Base-by-base conservation (phyloP, 352 stramenopile species). In the Globisporangium carolinianum region DNA sequence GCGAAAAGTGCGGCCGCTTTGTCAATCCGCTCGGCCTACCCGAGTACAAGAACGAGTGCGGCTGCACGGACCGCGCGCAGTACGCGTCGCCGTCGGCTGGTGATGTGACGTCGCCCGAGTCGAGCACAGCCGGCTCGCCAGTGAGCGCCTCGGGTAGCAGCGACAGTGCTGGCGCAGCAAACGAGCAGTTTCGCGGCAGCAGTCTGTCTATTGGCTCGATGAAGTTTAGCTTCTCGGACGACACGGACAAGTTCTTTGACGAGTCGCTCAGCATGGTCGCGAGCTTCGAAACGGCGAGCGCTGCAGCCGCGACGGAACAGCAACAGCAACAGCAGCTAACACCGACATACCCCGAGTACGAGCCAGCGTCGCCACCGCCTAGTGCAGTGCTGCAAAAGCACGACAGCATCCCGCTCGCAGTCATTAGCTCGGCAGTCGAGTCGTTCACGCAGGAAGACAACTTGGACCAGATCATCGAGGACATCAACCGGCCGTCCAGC, bases 391-490 rank as follows among this genome's bases (percentile, higher is more conserved):
- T 55, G 2, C 61, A 77, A 51, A 87, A 83, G 60, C 68, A 70
- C 14, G 79, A 90, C 57, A 90, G 76, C 57, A 65, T 90, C n/a
- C 77, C 82, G 5, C 77, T 92, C 50, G 75, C 70, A 3, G 69
- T 83, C 42, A 87, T 87, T 50, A 77, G 65, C 55, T 83, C 74
- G 5, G 75, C 79, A 3, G 69, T 86, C 36, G 82, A 89, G 53
- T 89, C 77, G 38, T 92, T 92, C 39, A 83, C 77, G 36, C 75
- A 86, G 50, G 76, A 87, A 55, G 76, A 76, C 59, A 89, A 88
- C 59, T 38, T 92, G 51, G 79, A 90, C 58, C 69, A 80, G 56
- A 89, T 92, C 50, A 89, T 92, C 47, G 76, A 81, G 38, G 79
- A 89, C 41, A 89, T 90, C 45, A 72, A 86, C 56, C 73, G 72